Evolutionary conservation across 73 alveolate genomes (phyloP).

Genomic region (Loxodes magnus): DNA sequence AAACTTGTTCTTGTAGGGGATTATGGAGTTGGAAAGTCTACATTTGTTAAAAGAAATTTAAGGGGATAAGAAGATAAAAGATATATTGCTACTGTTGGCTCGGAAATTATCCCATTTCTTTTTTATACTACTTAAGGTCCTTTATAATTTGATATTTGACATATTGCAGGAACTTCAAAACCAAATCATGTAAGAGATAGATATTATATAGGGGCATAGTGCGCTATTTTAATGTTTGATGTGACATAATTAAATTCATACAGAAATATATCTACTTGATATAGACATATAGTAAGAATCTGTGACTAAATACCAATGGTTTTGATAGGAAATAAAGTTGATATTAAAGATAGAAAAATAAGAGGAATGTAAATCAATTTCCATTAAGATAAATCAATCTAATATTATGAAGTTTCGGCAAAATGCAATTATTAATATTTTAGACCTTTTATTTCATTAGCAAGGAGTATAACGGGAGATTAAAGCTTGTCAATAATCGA

Average conservation of each 20-base stretch:
- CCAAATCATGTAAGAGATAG: constrained; percentile 18
- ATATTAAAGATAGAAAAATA: constrained; percentile 75
- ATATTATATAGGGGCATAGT: constrained; percentile 22
- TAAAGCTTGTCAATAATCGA: not conserved
- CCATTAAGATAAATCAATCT: constrained; percentile 85
- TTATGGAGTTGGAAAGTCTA: constrained; percentile 79
- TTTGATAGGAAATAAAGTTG: constrained; percentile 18
- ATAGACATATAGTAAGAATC: constrained; percentile 17
- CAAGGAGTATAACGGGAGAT: constrained; percentile 36
- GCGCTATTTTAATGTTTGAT: constrained; percentile 32
- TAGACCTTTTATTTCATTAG: constrained; percentile 89
- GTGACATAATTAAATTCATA: constrained; percentile 17
- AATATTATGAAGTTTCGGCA: constrained; percentile 91
- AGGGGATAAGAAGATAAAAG: constrained; percentile 75
- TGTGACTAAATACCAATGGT: constrained; percentile 30
- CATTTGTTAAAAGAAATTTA: constrained; percentile 69
- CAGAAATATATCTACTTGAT: constrained; percentile 22
- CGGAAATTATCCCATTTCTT: constrained; percentile 22
- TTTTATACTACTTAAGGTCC: constrained; percentile 21
- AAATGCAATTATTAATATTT: constrained; percentile 83
- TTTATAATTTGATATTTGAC: constrained; percentile 21
- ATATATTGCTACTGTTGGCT: constrained; percentile 24
- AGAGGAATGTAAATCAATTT: constrained; percentile 84
- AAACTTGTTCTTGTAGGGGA: constrained; percentile 75
- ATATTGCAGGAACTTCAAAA: constrained; percentile 29